phyloP scores from a whole-genome alignment of 768 basidiomycete genomes.

The Rhizopogon vinicolor region DNA sequence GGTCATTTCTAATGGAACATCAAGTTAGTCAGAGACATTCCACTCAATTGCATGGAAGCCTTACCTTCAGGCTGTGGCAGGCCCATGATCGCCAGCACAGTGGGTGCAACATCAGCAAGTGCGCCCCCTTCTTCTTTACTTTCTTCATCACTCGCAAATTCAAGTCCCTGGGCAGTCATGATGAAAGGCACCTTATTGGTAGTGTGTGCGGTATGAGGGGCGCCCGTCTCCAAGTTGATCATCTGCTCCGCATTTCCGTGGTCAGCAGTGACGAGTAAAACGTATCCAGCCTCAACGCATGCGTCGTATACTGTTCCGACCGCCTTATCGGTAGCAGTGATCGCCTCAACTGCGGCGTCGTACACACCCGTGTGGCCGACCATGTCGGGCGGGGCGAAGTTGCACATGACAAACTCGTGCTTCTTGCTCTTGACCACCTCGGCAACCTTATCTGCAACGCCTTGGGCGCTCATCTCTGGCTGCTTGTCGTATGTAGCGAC shows the following conservation, averaged over 20 bases:
- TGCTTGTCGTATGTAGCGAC: constrained; percentile 92
- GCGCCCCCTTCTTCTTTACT: constrained; percentile 65
- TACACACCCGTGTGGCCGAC: constrained; percentile 92
- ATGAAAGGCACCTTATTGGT: constrained; percentile 89
- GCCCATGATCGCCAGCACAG: constrained; percentile 75
- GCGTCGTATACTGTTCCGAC: constrained; percentile 86
- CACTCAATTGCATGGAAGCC: constrained; percentile 7
- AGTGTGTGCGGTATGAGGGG: constrained; percentile 89
- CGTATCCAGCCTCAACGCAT: constrained; percentile 80
- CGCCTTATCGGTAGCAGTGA: constrained; percentile 83
- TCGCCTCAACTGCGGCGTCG: constrained; percentile 88
- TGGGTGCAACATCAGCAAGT: constrained; percentile 88
- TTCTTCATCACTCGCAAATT: constrained; percentile 47
- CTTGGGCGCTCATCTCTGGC: constrained; percentile 86
- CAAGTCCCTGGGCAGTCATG: constrained; percentile 62
- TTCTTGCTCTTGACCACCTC: constrained; percentile 66
- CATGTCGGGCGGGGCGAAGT: constrained; percentile 98
- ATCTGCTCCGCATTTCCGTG: constrained; percentile 97
- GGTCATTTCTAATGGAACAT: constrained; percentile 20
- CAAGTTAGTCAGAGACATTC: not conserved
- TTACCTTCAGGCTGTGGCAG: constrained; percentile 65
- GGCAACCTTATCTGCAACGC: constrained; percentile 90
- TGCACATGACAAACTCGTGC: constrained; percentile 94
- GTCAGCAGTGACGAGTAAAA: constrained; percentile 86
- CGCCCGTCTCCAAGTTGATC: constrained; percentile 77